Evolutionary conservation across 345 rosid genomes (phyloP).

Genomic region (Eucalyptus curtisii): DNA sequence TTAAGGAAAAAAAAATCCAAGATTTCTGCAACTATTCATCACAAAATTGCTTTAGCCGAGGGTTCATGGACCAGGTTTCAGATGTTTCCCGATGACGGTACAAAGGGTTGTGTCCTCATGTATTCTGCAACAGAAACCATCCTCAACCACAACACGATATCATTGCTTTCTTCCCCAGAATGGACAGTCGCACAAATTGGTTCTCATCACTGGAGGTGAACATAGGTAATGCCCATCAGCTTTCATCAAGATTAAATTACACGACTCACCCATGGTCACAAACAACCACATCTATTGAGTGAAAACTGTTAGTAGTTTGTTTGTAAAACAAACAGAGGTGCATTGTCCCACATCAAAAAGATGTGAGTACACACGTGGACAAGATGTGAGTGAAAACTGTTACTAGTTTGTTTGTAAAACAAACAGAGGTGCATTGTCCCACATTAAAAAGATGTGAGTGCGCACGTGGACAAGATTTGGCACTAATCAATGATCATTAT

Average conservation of each 20-base stretch:
- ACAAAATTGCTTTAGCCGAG: constrained; percentile 45
- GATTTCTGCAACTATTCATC: constrained; percentile 36
- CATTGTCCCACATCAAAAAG: too few species aligned
- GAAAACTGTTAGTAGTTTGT: too few species aligned
- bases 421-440: too few species aligned
- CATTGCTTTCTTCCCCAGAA: not conserved
- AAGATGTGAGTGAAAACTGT: too few species aligned
- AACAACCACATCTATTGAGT: too few species aligned
- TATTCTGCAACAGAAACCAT: constrained; percentile 29
- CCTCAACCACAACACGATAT: not conserved
- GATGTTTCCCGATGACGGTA: constrained; percentile 59
- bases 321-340: too few species aligned
- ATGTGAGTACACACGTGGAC: too few species aligned
- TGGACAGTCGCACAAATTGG: not conserved
- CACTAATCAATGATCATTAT: too few species aligned
- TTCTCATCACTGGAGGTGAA: too few species aligned
- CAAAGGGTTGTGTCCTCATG: constrained; percentile 43
- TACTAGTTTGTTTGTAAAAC: too few species aligned
- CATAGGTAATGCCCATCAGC: not conserved
- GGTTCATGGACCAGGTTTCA: constrained; percentile 66
- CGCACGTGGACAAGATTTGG: too few species aligned
- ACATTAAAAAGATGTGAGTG: too few species aligned
- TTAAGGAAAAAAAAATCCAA: constrained; percentile 50
- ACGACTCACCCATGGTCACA: constrained; percentile 35
- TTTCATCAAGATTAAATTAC: not conserved